A percentile compares a stretch with the other conserved stretches of the same genome.
Conservation (phyloP, 2,329 filamentous ascomycete species). For the Pyrenochaeta sp. region DNA sequence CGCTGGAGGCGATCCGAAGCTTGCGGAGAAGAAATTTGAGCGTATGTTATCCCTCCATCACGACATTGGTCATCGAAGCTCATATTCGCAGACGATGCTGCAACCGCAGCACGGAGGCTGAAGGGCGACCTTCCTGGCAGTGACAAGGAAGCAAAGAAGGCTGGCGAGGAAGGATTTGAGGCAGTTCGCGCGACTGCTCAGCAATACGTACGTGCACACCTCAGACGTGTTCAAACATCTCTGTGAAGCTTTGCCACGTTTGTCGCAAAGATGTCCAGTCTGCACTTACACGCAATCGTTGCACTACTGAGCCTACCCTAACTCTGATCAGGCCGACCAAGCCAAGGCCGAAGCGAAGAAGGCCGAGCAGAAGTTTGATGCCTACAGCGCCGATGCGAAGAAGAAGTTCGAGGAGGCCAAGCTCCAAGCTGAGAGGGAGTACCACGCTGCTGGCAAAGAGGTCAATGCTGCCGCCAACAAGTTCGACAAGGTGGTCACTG, state of each 20-base stretch:
- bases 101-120: constrained; percentile 71
- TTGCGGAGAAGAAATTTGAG: constrained; percentile 86
- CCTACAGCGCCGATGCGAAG: constrained; percentile 64
- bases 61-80: constrained; percentile 3
- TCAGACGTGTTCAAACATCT: background rate
- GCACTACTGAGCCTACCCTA: constrained; percentile 12
- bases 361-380: constrained; percentile 68
- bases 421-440: constrained; percentile 60
- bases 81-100: constrained; percentile 72
- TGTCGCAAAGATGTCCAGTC: too few relatives aligned
- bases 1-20: constrained; percentile 81
- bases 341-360: constrained; percentile 64
- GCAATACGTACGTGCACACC: constrained; percentile 34
- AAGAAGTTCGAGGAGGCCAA: constrained; percentile 68
- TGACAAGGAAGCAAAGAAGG: constrained; percentile 70
- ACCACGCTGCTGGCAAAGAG: constrained; percentile 55
- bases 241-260: background rate
- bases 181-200: constrained; percentile 57
- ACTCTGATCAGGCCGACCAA: constrained; percentile 46
- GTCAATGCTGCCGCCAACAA: constrained; percentile 70
- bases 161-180: constrained; percentile 62
- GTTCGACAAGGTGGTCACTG: constrained; percentile 83
- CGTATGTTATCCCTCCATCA: constrained; percentile 63
- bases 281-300: background rate
- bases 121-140: constrained; percentile 71